phyloP scores from a whole-genome alignment of 257 asterid species.

The Fraxinus anomala region DNA sequence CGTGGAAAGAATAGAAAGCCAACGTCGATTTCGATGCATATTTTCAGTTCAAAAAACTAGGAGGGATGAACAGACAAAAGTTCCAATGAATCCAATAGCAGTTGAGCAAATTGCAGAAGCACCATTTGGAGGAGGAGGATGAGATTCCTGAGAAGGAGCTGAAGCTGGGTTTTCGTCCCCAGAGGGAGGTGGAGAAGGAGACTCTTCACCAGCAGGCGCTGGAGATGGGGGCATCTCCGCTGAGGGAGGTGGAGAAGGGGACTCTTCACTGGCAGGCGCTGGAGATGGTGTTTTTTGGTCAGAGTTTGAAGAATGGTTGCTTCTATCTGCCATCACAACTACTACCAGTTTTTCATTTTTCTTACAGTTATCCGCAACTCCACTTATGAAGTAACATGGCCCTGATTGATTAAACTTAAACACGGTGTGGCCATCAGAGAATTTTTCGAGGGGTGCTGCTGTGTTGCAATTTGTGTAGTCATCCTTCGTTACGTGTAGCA shows the following conservation, averaged over 20 bases:
- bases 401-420: conserved; percentile 58
- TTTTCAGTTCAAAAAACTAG: conserved; percentile 38
- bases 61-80: conserved; percentile 45
- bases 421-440: conserved; percentile 55
- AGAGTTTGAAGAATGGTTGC: conserved; percentile 17
- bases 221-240: conserved; percentile 48
- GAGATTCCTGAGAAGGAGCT: conserved; percentile 58
- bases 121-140: conserved; percentile 55
- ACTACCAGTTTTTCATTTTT: conserved; percentile 63
- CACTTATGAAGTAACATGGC: conserved; percentile 74
- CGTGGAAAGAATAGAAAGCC: conserved; percentile 7
- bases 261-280: not conserved
- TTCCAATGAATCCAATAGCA: conserved; percentile 43
- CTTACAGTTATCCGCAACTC: conserved; percentile 61
- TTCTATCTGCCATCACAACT: conserved; percentile 75
- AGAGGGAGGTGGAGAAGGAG: conserved; percentile 46
- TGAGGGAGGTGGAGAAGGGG: conserved; percentile 45
- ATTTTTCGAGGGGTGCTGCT: conserved; percentile 45
- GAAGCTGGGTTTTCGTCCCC: conserved; percentile 42
- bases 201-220: conserved; percentile 38
- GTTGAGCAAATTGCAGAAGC: conserved; percentile 33
- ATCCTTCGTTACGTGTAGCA: conserved; percentile 58
- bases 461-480: conserved; percentile 62
- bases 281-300: conserved; percentile 19
- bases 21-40: conserved; percentile 20